Base-by-base conservation (phyloP, 768 basidiomycete species). In the Myochromella boudieri region DNA sequence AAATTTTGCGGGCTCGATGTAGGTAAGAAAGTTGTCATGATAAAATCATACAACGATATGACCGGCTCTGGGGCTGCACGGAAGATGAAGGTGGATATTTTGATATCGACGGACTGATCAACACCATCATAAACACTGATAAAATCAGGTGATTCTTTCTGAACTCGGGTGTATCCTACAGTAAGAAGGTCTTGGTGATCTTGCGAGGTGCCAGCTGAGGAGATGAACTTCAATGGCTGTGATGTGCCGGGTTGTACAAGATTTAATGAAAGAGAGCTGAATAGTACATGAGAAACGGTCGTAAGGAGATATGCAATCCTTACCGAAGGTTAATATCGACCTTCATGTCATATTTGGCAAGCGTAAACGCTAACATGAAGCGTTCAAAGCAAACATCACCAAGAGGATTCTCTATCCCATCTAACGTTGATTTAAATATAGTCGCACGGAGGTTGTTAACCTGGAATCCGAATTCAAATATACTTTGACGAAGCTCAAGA, bases 1-100 rank as follows among this genome's bases (percentile, higher is more conserved):
- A 28, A 14, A 34, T 34, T 41, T 25, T 27, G 27, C 9, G 37
- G 31, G 18, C 36, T 46, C 9, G 44, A 39, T 32, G 42, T 43
- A 7, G 87, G 81, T 8, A 92, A 89, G 65, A 99, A 99, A 0
- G 97, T 97, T 2, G 89, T 87, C 87, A 99, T 95, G 65, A 99
- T 81, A 69, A 95, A 97, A 68, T 98, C 94, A 66, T 97, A 98
- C 17, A 97, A 67, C 1, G 87, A 77, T 28, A 99, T 70, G 33
- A 97, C 85, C 10, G 95, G 94, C 60, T 93, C 91, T 0, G 97
- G 94, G 6, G 88, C 87, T 3, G 87, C 84, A 46, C 83, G 82
- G 66, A 98, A 85, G 42, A 95, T 78, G 62, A 99, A 84, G 0
- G 95, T 97, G 3, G 95, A 95, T 29, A 98, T 73, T 55, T 82